Evolutionary conservation across 2,329 filamentous ascomycete genomes (phyloP).

Genomic region (Pseudogymnoascus sp.): DNA sequence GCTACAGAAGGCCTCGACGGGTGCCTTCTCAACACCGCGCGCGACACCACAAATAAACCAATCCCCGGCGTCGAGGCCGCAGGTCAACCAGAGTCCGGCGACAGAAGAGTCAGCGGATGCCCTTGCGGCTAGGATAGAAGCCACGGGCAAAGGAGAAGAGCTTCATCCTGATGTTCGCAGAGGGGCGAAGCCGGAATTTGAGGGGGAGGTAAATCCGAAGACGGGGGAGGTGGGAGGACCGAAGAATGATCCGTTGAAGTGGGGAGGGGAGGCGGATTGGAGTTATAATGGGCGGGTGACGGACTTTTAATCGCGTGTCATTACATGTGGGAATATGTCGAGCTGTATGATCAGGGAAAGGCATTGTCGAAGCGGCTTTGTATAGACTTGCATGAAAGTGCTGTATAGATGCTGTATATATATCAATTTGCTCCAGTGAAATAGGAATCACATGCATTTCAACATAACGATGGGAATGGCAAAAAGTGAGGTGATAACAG

Average conservation of each 20-base stretch:
- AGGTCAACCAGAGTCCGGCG: conserved; percentile 11
- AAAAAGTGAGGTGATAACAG: background rate
- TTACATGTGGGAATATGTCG: background rate
- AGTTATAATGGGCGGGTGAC: conserved; percentile 93
- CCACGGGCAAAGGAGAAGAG: conserved; percentile 52
- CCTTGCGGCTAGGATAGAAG: conserved; percentile 37
- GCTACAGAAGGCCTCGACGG: conserved; percentile 70
- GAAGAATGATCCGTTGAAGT: conserved; percentile 91
- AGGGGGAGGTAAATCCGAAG: conserved; percentile 83
- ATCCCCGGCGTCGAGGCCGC: conserved; percentile 28
- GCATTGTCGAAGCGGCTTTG: background rate
- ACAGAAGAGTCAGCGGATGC: conserved; percentile 20
- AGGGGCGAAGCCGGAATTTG: conserved; percentile 83
- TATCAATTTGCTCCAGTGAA: background rate
- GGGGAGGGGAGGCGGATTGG: conserved; percentile 75
- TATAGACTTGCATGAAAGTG: background rate
- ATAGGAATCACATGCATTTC: background rate
- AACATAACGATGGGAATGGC: background rate
- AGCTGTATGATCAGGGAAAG: background rate
- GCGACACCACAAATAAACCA: conserved; percentile 40
- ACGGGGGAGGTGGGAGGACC: conserved; percentile 94
- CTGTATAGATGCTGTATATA: background rate
- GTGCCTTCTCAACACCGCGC: conserved; percentile 62
- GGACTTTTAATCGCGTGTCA: conserved; percentile 56
- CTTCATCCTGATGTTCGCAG: conserved; percentile 62